Evolutionary conservation across 2,329 filamentous ascomycete species (phyloP).

Genomic region (Capronia epimyces): DNA sequence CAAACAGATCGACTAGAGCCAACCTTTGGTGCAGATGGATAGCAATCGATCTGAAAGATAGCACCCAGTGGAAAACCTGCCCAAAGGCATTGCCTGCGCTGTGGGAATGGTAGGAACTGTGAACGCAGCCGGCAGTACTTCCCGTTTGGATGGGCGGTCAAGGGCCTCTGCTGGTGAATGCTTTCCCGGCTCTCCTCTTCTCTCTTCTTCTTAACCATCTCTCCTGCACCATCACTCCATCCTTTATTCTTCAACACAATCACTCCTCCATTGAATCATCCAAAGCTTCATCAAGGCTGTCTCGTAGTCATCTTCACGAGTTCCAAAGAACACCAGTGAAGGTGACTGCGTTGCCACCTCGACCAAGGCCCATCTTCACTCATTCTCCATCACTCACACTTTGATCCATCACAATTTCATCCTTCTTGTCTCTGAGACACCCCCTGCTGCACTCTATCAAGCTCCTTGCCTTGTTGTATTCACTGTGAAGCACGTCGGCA

Average conservation of each 20-base stretch:
- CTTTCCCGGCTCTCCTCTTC: constrained; percentile 1
- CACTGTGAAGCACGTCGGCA: not conserved
- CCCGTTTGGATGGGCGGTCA: constrained; percentile 2
- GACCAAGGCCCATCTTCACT: not conserved
- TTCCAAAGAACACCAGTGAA: constrained; percentile 2
- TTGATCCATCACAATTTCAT: constrained; percentile 1
- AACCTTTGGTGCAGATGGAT: no score
- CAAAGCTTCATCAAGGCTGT: constrained; percentile 2
- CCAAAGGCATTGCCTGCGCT: not conserved
- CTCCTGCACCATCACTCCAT: constrained; percentile 12
- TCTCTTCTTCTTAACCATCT: constrained; percentile 10
- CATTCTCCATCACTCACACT: constrained; percentile 1
- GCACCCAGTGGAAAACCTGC: not conserved
- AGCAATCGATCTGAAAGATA: not conserved
- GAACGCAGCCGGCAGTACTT: constrained; percentile 12
- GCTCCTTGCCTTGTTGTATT: not conserved
- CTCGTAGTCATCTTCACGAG: not conserved
- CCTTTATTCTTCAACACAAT: constrained; percentile 5
- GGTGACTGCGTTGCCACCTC: constrained; percentile 2
- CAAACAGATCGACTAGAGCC: not conserved
- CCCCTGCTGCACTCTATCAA: not conserved
- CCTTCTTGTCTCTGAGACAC: constrained; percentile 1
- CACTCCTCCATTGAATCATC: constrained; percentile 1
- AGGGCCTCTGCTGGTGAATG: not conserved
- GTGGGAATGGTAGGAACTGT: not conserved